Evolutionary conservation across 768 basidiomycete species (phyloP).

Genomic region (Cubamyces lactineus): DNA sequence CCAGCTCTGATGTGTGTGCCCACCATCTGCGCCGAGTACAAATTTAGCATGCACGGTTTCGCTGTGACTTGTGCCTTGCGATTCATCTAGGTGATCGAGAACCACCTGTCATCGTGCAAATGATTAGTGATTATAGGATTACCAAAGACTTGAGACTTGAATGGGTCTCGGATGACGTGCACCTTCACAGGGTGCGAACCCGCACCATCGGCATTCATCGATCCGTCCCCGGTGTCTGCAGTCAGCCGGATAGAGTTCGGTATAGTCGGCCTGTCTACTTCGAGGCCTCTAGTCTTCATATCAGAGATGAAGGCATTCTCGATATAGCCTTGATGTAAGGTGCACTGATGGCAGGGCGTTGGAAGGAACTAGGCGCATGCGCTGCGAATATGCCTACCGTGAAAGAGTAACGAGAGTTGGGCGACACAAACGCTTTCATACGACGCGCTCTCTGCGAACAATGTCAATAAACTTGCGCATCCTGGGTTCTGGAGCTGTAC

Average conservation of each 20-base stretch:
- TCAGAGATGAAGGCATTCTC: slow-evolving; percentile 63
- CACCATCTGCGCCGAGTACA: slow-evolving; percentile 78
- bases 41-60: slow-evolving; percentile 73
- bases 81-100: slow-evolving; percentile 44
- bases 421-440: slow-evolving; percentile 61
- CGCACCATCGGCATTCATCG: slow-evolving; percentile 37
- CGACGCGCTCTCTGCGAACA: slow-evolving; percentile 56
- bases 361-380: too few relatives aligned
- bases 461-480: too few relatives aligned
- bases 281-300: slow-evolving; percentile 49
- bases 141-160: not conserved
- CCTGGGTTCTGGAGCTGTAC: slow-evolving; percentile 34
- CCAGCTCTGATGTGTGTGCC: slow-evolving; percentile 9
- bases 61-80: slow-evolving; percentile 38
- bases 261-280: slow-evolving; percentile 54
- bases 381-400: slow-evolving; percentile 45
- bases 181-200: slow-evolving; percentile 41
- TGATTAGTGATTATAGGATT: too few relatives aligned
- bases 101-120: slow-evolving; percentile 44
- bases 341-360: slow-evolving; percentile 41
- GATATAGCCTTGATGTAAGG: slow-evolving; percentile 67
- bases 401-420: slow-evolving; percentile 73
- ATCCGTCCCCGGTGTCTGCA: too few relatives aligned
- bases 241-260: slow-evolving; percentile 40
- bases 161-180: not conserved